phyloP scores from a whole-genome alignment of 139 green algal species.

The Nannochloris sp. region DNA sequence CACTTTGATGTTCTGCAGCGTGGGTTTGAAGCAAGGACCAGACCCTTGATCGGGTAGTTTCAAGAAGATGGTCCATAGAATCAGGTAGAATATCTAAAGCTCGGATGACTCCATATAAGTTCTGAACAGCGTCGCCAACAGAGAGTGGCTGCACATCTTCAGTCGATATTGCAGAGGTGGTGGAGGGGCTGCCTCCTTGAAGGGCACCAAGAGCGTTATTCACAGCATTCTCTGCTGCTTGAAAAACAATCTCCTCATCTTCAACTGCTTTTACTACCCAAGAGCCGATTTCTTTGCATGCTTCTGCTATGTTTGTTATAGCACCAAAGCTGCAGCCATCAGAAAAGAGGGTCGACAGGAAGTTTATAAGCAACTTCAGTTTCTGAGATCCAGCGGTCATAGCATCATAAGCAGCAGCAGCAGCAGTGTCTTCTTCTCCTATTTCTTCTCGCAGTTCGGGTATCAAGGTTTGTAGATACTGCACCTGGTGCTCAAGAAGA shows the following conservation, averaged over 20 bases:
- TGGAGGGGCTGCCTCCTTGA: neutral
- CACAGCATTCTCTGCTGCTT: neutral
- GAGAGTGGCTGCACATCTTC: no score
- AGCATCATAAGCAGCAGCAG: neutral
- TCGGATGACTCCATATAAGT: constrained; percentile 18
- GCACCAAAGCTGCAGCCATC: neutral
- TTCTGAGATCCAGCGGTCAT: neutral
- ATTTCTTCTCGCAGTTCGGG: no score
- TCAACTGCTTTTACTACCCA: neutral
- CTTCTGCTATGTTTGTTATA: neutral
- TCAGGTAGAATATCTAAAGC: neutral
- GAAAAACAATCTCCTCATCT: neutral
- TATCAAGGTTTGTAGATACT: no score
- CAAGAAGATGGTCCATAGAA: neutral
- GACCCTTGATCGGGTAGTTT: neutral
- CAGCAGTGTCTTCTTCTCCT: no score
- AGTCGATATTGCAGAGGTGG: no score
- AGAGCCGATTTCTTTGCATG: neutral
- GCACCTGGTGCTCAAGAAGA: no score
- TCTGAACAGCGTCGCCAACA: constrained; percentile 20
- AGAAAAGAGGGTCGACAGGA: neutral
- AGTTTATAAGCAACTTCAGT: constrained; percentile 4
- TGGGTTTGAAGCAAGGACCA: constrained; percentile 9
- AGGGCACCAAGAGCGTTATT: neutral
- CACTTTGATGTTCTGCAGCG: neutral